Evolutionary conservation across 352 stramenopile genomes (phyloP), one percentile per base, ranked within the genome.

Genomic region (Globisporangium cederbergense): DNA sequence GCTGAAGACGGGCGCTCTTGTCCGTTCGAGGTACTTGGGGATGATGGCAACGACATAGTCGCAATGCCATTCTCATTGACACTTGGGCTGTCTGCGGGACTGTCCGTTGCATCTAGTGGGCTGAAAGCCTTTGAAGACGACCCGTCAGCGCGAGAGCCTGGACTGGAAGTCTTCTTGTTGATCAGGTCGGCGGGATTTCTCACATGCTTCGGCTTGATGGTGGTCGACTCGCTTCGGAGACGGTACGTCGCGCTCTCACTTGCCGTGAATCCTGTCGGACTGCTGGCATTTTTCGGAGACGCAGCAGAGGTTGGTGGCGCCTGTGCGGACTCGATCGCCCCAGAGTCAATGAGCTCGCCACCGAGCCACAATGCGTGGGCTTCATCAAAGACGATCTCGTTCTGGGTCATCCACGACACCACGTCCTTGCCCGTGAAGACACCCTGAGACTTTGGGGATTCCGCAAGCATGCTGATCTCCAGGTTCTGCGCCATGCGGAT

Each of bases 401-500:
- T 91, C 56, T 81, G 74, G 28, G 74, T 87, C 86, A 95, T 91
- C 81, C 81, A 93, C 10, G 75, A 68, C 25, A 94, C 72, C 7
- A 86, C 68, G 42, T 92, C 67, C 47, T 75, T 74, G 11, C 86
- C 86, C 8, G 78, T 79, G 64, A 92, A 91, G n/a, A 78, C 72
- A 45, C 77, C 78, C 6, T 75, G 60, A 0, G 64, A 67, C 25
- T 65, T 75, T 0, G 78, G 78, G 1, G 80, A 75, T 22, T 68
- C 67, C 42, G 70, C 59, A 16, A 86, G 14, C 72, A 91, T 75
- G 51, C 73, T 88, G 16, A 80, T 70, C 59, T 90, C 78, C 62
- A 94, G 72, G 56, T 89, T 94, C 45, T 90, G 79, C 2, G 83
- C 83, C 68, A 94, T 90, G 7, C 83, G 82, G 47, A 87, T 77